A percentile compares a stretch with the other conserved stretches of the same genome.
These are phyloP conservation scores for Withania somnifera DNA, from an alignment of 305 asterid genomes.

Conservation along the genomic window DNA sequence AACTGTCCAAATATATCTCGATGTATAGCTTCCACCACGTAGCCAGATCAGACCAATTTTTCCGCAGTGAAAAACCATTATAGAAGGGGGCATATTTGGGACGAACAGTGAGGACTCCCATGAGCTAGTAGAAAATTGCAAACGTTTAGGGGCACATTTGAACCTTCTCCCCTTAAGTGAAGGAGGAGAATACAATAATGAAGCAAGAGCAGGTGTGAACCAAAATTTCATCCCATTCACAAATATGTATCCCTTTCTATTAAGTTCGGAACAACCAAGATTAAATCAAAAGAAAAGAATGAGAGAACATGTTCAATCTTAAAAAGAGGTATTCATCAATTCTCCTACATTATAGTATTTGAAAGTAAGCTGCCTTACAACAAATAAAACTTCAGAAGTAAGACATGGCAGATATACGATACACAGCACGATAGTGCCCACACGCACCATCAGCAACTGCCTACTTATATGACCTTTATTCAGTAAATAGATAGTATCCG, in stretches of 20 bases:
- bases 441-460: neutral
- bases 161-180: neutral
- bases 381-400: neutral
- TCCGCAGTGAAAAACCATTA: neutral
- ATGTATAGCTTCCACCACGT: neutral
- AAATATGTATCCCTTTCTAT: neutral
- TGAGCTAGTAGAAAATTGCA: no score
- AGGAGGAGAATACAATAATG: neutral
- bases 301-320: neutral
- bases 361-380: neutral
- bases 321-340: neutral
- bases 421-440: neutral
- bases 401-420: neutral
- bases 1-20: no score
- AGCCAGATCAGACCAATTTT: neutral
- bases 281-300: neutral
- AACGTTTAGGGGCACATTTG: no score
- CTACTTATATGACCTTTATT: slow-evolving; percentile 3
- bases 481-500: neutral
- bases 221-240: neutral
- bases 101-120: no score
- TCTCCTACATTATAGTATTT: neutral
- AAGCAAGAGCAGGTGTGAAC: neutral
- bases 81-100: no score
- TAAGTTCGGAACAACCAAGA: neutral